Evolutionary conservation across 352 stramenopile genomes (phyloP).

Genomic region (Albugo candida): DNA sequence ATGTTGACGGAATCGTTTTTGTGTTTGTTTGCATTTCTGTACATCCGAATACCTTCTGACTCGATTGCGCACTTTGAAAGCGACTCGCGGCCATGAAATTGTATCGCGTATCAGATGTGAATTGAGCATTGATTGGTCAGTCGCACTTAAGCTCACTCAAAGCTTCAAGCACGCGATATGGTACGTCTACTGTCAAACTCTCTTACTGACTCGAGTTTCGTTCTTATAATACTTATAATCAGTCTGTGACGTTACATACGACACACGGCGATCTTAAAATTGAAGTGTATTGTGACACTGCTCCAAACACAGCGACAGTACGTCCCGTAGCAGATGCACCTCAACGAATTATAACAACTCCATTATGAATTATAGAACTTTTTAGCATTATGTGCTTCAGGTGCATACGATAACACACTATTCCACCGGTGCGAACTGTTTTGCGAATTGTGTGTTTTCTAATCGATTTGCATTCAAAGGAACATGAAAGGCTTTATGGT

Average conservation of each 20-base stretch:
- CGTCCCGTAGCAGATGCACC: background rate
- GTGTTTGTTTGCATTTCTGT: background rate
- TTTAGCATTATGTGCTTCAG: constrained; percentile 84
- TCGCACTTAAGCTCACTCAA: too few species aligned
- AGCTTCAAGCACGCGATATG: too few species aligned
- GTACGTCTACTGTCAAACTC: too few species aligned
- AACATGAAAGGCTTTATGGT: constrained; percentile 82
- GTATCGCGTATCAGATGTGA: too few species aligned
- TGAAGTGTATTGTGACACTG: constrained; percentile 92
- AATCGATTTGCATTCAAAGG: constrained; percentile 8
- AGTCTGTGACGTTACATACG: constrained; percentile 91
- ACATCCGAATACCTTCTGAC: too few species aligned
- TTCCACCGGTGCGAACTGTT: constrained; percentile 61
- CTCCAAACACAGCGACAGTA: constrained; percentile 71
- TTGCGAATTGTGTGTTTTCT: background rate
- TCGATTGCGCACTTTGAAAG: too few species aligned
- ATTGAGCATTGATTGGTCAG: too few species aligned
- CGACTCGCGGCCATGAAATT: too few species aligned
- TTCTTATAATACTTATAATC: background rate
- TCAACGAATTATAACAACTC: too few species aligned
- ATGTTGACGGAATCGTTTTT: constrained; percentile 59
- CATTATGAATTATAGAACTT: constrained; percentile 79
- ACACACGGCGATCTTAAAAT: constrained; percentile 91
- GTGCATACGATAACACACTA: constrained; percentile 78
- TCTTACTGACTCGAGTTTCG: too few species aligned